Evolutionary conservation across 768 basidiomycete genomes (phyloP).

Genomic region (Mrakia gelida): DNA sequence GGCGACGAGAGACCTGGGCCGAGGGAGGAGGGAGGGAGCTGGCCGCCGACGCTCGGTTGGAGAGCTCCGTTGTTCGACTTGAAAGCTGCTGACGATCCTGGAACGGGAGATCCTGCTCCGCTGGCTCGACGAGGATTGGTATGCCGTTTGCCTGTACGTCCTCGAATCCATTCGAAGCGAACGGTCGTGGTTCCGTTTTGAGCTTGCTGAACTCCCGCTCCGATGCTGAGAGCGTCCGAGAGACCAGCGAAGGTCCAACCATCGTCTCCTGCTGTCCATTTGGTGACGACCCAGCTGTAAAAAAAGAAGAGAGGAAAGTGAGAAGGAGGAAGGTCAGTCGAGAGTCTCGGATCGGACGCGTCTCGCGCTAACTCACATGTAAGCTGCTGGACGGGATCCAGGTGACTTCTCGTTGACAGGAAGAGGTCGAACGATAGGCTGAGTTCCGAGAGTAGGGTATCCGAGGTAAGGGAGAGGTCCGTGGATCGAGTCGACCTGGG

Average conservation of each 20-base stretch:
- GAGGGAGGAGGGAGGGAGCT: not conserved
- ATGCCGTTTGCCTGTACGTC: not conserved
- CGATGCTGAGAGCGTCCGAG: slow-evolving; percentile 21
- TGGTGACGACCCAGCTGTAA: slow-evolving; percentile 26
- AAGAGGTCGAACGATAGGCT: slow-evolving; percentile 19
- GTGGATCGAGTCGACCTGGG: not conserved
- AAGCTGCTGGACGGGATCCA: slow-evolving; percentile 1
- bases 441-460: slow-evolving; percentile 13
- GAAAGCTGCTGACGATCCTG: not conserved
- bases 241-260: slow-evolving; percentile 29
- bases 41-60: not conserved
- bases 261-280: slow-evolving; percentile 23
- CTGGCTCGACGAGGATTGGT: not conserved
- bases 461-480: slow-evolving; percentile 23
- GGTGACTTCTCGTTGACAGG: not conserved
- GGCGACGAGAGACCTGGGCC: slow-evolving; percentile 1
- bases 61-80: not conserved
- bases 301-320: not conserved
- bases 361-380: slow-evolving; percentile 8
- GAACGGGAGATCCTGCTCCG: not conserved
- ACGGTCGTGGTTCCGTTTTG: not conserved
- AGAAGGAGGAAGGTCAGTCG: not conserved
- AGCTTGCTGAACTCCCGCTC: too few relatives aligned
- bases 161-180: slow-evolving; percentile 30
- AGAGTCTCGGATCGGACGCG: not conserved